phyloP scores from a whole-genome alignment of 352 stramenopile genomes.

The Phytophthora brassicae region DNA sequence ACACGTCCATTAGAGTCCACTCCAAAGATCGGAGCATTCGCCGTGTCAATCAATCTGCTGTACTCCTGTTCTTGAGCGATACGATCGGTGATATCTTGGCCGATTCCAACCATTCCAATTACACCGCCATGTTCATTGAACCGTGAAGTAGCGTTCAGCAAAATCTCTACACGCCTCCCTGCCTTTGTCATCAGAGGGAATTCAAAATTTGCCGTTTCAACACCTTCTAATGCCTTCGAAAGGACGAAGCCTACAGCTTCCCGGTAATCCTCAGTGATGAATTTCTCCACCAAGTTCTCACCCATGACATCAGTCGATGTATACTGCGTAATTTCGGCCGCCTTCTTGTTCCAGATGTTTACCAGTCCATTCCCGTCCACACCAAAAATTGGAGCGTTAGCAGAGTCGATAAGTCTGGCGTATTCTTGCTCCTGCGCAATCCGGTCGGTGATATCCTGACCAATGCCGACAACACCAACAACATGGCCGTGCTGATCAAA shows the following conservation, averaged over 20 bases:
- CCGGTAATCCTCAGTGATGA: conserved; percentile 30
- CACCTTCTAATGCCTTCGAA: conserved; percentile 11
- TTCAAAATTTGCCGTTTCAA: conserved; percentile 38
- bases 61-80: conserved; percentile 18
- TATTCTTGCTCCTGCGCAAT: conserved; percentile 87
- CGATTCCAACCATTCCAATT: conserved; percentile 43
- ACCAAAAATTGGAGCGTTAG: conserved; percentile 68
- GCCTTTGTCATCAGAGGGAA: conserved; percentile 48
- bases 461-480: conserved; percentile 65
- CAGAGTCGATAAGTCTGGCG: conserved; percentile 54
- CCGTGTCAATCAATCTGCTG: conserved; percentile 28
- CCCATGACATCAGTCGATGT: conserved; percentile 36
- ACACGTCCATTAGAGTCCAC: conserved; percentile 52
- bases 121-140: conserved; percentile 50
- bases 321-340: conserved; percentile 68
- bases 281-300: conserved; percentile 39
- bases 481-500: conserved; percentile 58
- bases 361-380: conserved; percentile 64
- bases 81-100: conserved; percentile 16
- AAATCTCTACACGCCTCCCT: conserved; percentile 35
- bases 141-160: conserved; percentile 56
- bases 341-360: conserved; percentile 72
- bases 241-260: conserved; percentile 21
- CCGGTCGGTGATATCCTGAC: conserved; percentile 70
- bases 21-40: conserved; percentile 50